Conservation (phyloP, 441 rosid species). For the Bruguiera hainesii region DNA sequence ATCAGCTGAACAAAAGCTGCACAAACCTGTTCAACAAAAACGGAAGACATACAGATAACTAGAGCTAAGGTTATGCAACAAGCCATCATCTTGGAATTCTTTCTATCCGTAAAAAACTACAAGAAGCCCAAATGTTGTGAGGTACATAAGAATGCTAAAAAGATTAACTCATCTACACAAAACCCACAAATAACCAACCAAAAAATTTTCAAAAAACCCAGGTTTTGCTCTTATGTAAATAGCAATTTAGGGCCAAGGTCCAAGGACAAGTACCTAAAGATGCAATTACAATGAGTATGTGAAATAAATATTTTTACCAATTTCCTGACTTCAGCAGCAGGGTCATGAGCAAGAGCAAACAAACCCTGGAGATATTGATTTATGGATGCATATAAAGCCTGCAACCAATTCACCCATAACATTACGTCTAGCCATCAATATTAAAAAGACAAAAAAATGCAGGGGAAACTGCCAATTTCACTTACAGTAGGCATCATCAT, state of each 20-base stretch:
- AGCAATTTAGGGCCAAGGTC: not conserved
- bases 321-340: conserved; percentile 85
- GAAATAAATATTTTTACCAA: conserved; percentile 45
- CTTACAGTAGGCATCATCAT: conserved; percentile 98
- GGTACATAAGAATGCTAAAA: conserved; percentile 6
- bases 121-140: conserved; percentile 6
- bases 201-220: not conserved
- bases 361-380: conserved; percentile 89
- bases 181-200: not conserved
- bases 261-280: not conserved
- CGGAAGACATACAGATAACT: conserved; percentile 11
- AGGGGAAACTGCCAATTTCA: conserved; percentile 17
- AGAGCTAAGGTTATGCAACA: conserved; percentile 14
- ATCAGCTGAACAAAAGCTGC: conserved; percentile 93
- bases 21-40: conserved; percentile 65
- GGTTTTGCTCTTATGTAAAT: no score
- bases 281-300: not conserved
- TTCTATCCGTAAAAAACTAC: not conserved
- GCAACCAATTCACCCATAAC: conserved; percentile 21
- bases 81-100: conserved; percentile 1
- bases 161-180: not conserved
- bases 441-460: conserved; percentile 3
- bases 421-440: conserved; percentile 11
- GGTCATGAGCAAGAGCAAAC: conserved; percentile 84
- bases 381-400: conserved; percentile 86